Evolutionary conservation across 164 flowering plant genomes (phyloP), one percentile per base, ranked within the genome.

Genomic region (Piper longum): DNA sequence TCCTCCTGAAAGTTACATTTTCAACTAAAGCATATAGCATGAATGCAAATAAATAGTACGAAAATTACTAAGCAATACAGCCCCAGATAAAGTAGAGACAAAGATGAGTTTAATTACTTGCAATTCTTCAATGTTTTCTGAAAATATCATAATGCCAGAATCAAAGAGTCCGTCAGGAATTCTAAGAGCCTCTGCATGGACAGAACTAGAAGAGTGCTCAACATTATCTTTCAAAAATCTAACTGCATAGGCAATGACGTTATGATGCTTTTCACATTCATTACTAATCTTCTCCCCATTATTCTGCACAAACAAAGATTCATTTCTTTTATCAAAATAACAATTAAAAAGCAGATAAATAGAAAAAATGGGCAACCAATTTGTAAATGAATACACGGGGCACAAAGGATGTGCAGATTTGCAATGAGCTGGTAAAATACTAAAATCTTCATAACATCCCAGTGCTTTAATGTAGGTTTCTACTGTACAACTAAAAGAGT

Each of bases 81-180:
- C 36, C 36, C 36, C 36, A 26, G 36, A 26, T 26, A 56, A 56
- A 17, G 12, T 39, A 48, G 54, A 60, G 61, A 39, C 19, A 12
- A 59, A 56, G 57, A 63, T 44, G 56, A 68, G 17, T 56, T 60
- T 12, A 19, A 83, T 64, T 81, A 87, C 98, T 73, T 84, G 89
- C 58, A 84, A 81, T 68, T 75, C 72, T 56, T 73, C 80, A 68
- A 80, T 85, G 60, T 82, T 87, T 81, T 80, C 78, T 52, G 85
- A 77, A 44, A 73, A 59, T 60, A 83, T 88, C 66, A 71, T 43
- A 36, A 71, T 68, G 59, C 81, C 84, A 9, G 57, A 58, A 73
- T 83, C 95, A 55, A 77, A 77, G 66, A 77, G 55, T 62, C 75
- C 75, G 39, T 87, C 93, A 66, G 88, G 85, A 58, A 86, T 84